Evolutionary conservation across 305 asterid species (phyloP), one percentile per base, ranked within the genome.

Genomic region (Solanum hybrid): DNA sequence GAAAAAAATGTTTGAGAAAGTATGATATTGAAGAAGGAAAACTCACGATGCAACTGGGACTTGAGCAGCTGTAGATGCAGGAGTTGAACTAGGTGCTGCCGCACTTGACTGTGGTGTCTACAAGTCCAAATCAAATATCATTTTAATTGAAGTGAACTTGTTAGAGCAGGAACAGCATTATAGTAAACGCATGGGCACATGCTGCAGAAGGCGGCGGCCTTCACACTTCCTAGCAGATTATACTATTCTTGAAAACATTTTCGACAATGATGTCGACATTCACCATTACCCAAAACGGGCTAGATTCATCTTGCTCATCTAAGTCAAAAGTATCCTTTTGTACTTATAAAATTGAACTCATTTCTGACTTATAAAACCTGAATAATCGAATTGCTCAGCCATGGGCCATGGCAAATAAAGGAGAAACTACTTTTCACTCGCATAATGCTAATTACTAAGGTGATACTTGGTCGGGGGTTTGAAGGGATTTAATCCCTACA

Each of bases 31-130:
- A 78, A 32, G 65, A 20, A 89, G 38, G 77, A 89, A 90, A 91
- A 41, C 97, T 92, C 88, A 95, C 96, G 3, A 90, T 83, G 92
- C 91, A 77, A 89, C 87, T 22, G 88, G 78, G 78, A 85, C 78
- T 57, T 85, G 91, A 45, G 93, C 89, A 89, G 92, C 39, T 79
- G 92, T 57, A 70, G 95, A 72, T 90, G 90, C 94, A 57, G 91
- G 94, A 89, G 93, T 78, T 89, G 97, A 73, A 70, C 93, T 82
- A 51, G 94, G 92, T 12, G 92, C 91, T 32, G 92, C 24, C 3
- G 92, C 73, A 91, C 93, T 96, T 86, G 95, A 75, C 90, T 93
- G 96, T 73, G 95, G 93, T 85, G 92, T 96, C 98, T 94, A 87
- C 89, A 87, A 92, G 77, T 31, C 78, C 39, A 57, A 85, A 85